Base-by-base conservation (phyloP, 2,329 filamentous ascomycete species). In the Hortaea werneckii region DNA sequence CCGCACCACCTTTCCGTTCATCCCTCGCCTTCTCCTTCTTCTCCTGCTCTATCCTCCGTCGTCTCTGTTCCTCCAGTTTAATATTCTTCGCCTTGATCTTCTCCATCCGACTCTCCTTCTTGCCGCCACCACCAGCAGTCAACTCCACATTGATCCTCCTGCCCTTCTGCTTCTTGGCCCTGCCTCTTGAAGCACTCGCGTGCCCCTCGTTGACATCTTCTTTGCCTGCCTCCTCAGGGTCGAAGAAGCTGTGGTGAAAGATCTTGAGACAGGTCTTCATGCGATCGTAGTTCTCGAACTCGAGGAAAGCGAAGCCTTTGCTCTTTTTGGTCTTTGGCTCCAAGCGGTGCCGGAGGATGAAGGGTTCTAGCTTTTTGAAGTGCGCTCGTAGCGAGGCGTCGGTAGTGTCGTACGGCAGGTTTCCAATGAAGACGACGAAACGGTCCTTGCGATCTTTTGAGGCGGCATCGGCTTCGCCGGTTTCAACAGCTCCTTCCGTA, bases 261-360 rank as follows among this genome's bases (percentile, higher is more conserved):
- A 87, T 80, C 66, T 89, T 86, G 50, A 96, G 74, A 61, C 87
- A 94, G 29, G 87, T 92, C 73, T 94, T 85, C 87, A 95, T 94
- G 62, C 84, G 80, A 67, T 89, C 85, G 68, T 82, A 94, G 55
- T 80, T 77, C 53, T 80, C 80, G 62, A 95, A 96, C 66, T 96
- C 90, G 56, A 96, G 73, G 65, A 95, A 94, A 5, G 86, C 87
- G 58, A 85, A 83, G 32, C 87, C 86, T 55, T 83, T 83, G 59
- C 79, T 83, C 53, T 80, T 78, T 45, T 71, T 73, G 9, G 77
- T 74, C 52, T 79, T 70, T 54, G 80, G 79, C 58, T 85, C 77
- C 44, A 81, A 85, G 41, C 86, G 78, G 50, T 87, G 81, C 20
- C 90, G 86, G 42, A 92, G 74, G 1, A 77, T 75, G 43, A 70